These are phyloP conservation scores for Fusarium globosum DNA, from an alignment of 2,329 filamentous ascomycete genomes.

Conservation along the genomic window DNA sequence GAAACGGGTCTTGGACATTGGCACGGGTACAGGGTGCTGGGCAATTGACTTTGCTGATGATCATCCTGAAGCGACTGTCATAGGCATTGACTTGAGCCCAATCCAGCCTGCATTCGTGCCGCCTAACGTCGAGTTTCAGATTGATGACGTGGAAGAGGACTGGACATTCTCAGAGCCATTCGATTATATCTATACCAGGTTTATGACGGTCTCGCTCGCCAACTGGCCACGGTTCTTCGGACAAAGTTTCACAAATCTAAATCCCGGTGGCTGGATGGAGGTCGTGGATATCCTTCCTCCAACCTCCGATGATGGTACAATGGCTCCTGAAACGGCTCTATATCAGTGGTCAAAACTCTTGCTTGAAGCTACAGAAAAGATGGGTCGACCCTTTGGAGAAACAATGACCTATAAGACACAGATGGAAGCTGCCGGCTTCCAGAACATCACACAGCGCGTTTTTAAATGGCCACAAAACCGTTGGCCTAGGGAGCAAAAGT, in stretches of 20 bases:
- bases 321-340: slow-evolving; percentile 30
- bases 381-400: slow-evolving; percentile 44
- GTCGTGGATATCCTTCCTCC: slow-evolving; percentile 33
- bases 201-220: slow-evolving; percentile 34
- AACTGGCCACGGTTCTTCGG: slow-evolving; percentile 37
- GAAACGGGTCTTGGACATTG: slow-evolving; percentile 39
- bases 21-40: slow-evolving; percentile 44
- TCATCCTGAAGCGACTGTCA: slow-evolving; percentile 21
- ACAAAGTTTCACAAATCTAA: slow-evolving; percentile 31
- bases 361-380: slow-evolving; percentile 38
- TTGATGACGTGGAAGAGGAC: slow-evolving; percentile 41
- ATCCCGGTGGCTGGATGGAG: slow-evolving; percentile 41
- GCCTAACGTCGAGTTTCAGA: slow-evolving; percentile 40
- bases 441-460: slow-evolving; percentile 56
- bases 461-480: slow-evolving; percentile 60
- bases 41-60: slow-evolving; percentile 42
- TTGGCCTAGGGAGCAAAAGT: slow-evolving; percentile 60
- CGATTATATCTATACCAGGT: slow-evolving; percentile 40
- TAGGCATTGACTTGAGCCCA: slow-evolving; percentile 36
- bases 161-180: slow-evolving; percentile 40
- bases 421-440: slow-evolving; percentile 61
- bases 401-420: slow-evolving; percentile 40
- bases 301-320: slow-evolving; percentile 3
- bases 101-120: slow-evolving; percentile 36
- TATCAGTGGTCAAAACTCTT: slow-evolving; percentile 40